phyloP scores from a whole-genome alignment of 1,284 basidiomycete genomes.

The Heliocybe sulcata region DNA sequence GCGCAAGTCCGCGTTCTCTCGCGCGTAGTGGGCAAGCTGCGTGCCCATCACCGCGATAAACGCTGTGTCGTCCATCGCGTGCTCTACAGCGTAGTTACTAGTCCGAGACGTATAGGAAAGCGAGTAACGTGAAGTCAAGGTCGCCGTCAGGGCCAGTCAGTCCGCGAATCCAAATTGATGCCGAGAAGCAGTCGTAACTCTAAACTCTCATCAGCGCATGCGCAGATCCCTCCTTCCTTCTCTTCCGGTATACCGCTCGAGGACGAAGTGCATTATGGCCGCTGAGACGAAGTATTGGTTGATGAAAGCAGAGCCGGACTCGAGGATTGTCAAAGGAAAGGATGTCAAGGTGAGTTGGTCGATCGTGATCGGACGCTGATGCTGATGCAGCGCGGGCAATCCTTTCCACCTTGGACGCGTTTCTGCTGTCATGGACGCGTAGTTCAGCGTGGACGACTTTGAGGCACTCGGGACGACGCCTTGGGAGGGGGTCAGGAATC shows the following conservation, averaged over 20 bases:
- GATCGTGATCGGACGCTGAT: slow-evolving; percentile 4
- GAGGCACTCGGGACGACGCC: slow-evolving; percentile 66
- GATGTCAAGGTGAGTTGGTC: slow-evolving; percentile 69
- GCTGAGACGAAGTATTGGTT: slow-evolving; percentile 51
- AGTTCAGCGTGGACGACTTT: slow-evolving; percentile 93
- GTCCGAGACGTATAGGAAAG: too few species aligned
- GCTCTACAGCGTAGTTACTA: too few species aligned
- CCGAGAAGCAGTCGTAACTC: too few species aligned
- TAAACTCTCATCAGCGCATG: too few species aligned
- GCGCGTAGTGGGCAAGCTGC: background rate
- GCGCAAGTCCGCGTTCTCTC: background rate
- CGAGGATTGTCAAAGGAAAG: slow-evolving; percentile 82
- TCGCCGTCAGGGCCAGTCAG: too few species aligned
- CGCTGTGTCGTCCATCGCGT: background rate
- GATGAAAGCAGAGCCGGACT: slow-evolving; percentile 89
- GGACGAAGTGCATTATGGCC: background rate
- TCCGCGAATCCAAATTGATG: too few species aligned
- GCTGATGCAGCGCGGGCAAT: slow-evolving; percentile 7
- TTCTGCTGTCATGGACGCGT: slow-evolving; percentile 6
- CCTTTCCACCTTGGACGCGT: background rate
- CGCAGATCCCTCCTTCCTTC: too few species aligned
- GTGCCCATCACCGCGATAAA: background rate
- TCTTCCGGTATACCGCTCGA: too few species aligned
- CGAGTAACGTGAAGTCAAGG: too few species aligned
- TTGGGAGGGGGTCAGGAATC: slow-evolving; percentile 92